Evolutionary conservation across 192 early-diverging fungal species (phyloP), one percentile per base, ranked within the genome.

Genomic region (Gonapodya prolifera): DNA sequence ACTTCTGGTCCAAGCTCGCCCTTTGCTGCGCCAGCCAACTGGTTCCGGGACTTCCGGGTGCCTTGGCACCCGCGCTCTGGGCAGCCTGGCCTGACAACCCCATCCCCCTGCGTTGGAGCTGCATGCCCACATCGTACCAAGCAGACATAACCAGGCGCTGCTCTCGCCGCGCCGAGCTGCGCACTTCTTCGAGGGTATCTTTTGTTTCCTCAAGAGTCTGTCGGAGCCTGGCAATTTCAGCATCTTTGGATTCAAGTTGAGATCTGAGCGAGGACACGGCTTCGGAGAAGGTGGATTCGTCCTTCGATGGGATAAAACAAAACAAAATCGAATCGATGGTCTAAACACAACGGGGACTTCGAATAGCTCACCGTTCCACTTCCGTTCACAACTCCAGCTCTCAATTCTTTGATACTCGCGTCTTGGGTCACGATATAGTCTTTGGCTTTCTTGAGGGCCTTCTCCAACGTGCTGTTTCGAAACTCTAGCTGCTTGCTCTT

Each of bases 91-190:
- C 71, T 29, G 1, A 16, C 31, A 8, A 33, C 35, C 32, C 71
- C 61, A 75, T 33, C 2, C 33, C 45, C 61, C 31, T 28, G 34
- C 82, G 81, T 45, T 84, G 81, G 70, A 81, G 80, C 77, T 80
- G 85, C 31, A 80, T 79, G 23, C 80, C 81, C 23, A 89, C 75
- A 77, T 91, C 86, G 78, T 90, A 87, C 90, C 90, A 97, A 2
- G 96, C 94, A 17, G 92, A 93, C 35, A 90, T 85, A 78, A 98
- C 92, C 69, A 95, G 83, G 74, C 85, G 86, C 77, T 94, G 91
- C 80, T 98, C 96, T 34, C 92, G 88, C 80, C 84, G 85, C 76
- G 85, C 88, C 80, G 91, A 91, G 29, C 86, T 82, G 78, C 92
- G 86, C 23, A 89, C 86, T 78, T 96, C 93, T 61, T 86, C 83